Percentiles rank a stretch among this genome's conserved stretches.
Conservation (phyloP, 768 basidiomycete genomes). For the Hortiboletus campestris region DNA sequence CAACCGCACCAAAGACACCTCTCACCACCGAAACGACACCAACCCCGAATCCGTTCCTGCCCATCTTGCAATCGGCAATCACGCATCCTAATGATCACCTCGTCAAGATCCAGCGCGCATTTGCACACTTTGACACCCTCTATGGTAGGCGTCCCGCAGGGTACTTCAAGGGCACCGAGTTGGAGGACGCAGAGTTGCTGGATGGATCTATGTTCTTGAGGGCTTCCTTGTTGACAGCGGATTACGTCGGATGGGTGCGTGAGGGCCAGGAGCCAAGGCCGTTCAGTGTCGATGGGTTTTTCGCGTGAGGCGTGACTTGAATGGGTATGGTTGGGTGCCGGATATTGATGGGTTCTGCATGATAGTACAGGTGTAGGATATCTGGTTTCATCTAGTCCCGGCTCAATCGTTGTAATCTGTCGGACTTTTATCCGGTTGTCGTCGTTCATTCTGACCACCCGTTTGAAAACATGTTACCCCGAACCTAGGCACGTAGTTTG, state of each 20-base stretch:
- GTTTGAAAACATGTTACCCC: background rate
- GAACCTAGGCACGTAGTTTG: background rate
- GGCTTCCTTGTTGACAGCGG: constrained; percentile 29
- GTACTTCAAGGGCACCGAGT: constrained; percentile 28
- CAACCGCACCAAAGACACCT: background rate
- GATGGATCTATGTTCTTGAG: constrained; percentile 39
- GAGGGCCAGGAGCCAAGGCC: constrained; percentile 31
- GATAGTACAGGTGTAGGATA: background rate
- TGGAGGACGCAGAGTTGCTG: constrained; percentile 31
- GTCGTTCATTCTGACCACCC: background rate
- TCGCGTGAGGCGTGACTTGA: background rate
- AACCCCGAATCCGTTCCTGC: constrained; percentile 40
- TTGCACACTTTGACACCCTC: constrained; percentile 33
- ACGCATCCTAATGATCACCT: constrained; percentile 36
- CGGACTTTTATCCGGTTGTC: background rate
- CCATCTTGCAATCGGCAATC: constrained; percentile 38
- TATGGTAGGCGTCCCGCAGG: constrained; percentile 29
- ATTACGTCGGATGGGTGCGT: constrained; percentile 39
- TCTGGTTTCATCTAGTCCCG: background rate
- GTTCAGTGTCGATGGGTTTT: constrained; percentile 33
- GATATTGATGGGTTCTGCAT: too few relatives aligned
- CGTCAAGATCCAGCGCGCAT: constrained; percentile 32
- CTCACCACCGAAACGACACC: constrained; percentile 13
- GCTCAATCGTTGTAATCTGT: background rate
- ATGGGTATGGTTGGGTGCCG: too few relatives aligned